Evolutionary conservation across 805 yeast genomes (phyloP), one percentile per base, ranked within the genome.

Genomic region (Myxozyma geophila): DNA sequence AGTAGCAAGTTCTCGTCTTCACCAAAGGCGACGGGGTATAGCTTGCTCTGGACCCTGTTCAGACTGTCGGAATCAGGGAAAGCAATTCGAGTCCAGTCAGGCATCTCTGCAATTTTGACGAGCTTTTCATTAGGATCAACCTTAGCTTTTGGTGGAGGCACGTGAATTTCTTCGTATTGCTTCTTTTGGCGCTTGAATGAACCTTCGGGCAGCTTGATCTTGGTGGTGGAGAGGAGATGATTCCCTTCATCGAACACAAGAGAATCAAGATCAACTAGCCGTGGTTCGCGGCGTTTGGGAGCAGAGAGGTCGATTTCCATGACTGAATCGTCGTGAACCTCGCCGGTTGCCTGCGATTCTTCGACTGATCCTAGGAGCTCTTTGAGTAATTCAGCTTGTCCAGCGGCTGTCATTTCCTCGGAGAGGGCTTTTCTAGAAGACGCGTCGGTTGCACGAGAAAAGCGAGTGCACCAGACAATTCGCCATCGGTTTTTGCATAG

Each of bases 21-120:
- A 3, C 81, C 71, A 67, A 93, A 90, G 0, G 96, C 97, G n/a
- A 79, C 73, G 0, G 95, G 95, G 67, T 77, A 90, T 0, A 92
- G 91, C 65, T 83, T 83, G 0, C 96, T 89, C 75, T 95, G 99
- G 15, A 95, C 84, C 58, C 90, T 78, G 74, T 95, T 95, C 68
- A 95, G 80, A 0, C 87, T 78, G 72, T 89, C 90, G 0, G 80
- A 76, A 0, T 82, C 74, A 0, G 92, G 90, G 70, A 95, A 96
- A 0, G 89, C 95, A 0, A 78, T 73, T 64, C 82, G 88, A 0
- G 93, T 88, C 98, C 97, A 95, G 23, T 77, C 82, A 0, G 99
- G 98, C 33, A 95, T 74, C 2, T 80, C 82, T 1, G 83, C 58
- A 1, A 90, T 85, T 1, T 84, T 77, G 2, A 90, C 85, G 10